Conservation (phyloP, 2,329 filamentous ascomycete genomes). For the Eutypa lata region DNA sequence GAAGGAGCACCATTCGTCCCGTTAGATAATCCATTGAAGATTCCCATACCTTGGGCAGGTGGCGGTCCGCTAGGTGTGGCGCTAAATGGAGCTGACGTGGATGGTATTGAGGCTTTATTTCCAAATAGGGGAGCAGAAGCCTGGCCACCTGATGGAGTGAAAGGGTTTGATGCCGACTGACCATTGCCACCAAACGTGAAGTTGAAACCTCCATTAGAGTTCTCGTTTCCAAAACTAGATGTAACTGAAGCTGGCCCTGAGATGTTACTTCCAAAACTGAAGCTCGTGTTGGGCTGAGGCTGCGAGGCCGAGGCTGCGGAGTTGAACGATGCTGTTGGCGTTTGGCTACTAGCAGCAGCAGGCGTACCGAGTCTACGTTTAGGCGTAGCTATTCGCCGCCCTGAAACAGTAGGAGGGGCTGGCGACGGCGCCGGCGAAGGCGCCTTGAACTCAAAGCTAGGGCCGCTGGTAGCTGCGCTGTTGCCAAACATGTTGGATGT, state of each 20-base stretch:
- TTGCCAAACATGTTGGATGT: constrained; percentile 3
- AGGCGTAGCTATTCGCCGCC: background rate
- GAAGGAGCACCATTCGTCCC: constrained; percentile 22
- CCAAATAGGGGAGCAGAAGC: constrained; percentile 19
- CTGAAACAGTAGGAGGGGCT: background rate
- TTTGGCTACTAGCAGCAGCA: background rate
- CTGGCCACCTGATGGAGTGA: constrained; percentile 14
- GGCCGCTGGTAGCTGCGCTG: constrained; percentile 2
- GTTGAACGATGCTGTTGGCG: background rate
- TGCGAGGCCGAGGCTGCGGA: background rate
- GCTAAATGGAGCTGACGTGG: background rate
- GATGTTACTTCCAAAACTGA: constrained; percentile 24
- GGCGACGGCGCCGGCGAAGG: constrained; percentile 8
- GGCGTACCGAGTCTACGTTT: background rate
- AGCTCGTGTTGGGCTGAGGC: constrained; percentile 10
- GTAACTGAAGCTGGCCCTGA: constrained; percentile 8
- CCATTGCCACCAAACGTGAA: constrained; percentile 33
- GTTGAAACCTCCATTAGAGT: constrained; percentile 29
- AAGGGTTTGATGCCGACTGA: constrained; percentile 33
- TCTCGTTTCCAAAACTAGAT: constrained; percentile 24
- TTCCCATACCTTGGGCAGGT: constrained; percentile 11
- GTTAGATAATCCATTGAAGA: constrained; percentile 25
- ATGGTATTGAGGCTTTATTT: constrained; percentile 15
- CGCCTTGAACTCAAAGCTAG: constrained; percentile 9
- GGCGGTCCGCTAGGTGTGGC: constrained; percentile 20